A percentile compares a stretch with the other conserved stretches of the same genome.
phyloP scores from a whole-genome alignment of 345 rosid genomes.

The Reutealis trisperma region DNA sequence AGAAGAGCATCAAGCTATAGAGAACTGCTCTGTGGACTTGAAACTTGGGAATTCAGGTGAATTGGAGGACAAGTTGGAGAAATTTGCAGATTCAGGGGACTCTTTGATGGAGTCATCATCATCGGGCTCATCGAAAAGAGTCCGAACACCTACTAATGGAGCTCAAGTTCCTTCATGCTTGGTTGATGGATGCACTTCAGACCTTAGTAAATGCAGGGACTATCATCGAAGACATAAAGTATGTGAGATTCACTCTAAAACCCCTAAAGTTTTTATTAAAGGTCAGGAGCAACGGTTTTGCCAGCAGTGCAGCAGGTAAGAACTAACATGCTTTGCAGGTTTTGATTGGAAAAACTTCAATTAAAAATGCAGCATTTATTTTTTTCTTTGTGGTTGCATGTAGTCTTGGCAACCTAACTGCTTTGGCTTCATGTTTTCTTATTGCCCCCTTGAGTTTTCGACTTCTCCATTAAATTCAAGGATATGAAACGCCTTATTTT shows the following conservation, averaged over 20 bases:
- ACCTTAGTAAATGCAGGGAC: conserved; percentile 67
- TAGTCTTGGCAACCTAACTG: neutral
- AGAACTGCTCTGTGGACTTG: conserved; percentile 27
- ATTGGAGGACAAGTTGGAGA: conserved; percentile 25
- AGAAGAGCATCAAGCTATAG: conserved; percentile 11
- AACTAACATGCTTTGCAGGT: neutral
- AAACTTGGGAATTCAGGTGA: conserved; percentile 32
- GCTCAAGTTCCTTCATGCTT: conserved; percentile 59
- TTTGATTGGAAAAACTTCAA: neutral
- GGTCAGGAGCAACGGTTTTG: conserved; percentile 71
- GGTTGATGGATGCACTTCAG: conserved; percentile 73
- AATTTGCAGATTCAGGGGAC: conserved; percentile 15
- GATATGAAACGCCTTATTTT: neutral
- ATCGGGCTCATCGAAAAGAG: conserved; percentile 49
- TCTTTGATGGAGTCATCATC: conserved; percentile 57
- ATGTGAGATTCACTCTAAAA: conserved; percentile 70
- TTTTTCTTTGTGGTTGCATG: neutral
- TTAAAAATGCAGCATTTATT: neutral
- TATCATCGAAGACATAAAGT: conserved; percentile 81
- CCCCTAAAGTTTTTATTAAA: conserved; percentile 52
- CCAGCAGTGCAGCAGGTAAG: conserved; percentile 87
- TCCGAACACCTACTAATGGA: conserved; percentile 40
- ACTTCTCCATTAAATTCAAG: neutral
- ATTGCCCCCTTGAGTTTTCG: neutral
- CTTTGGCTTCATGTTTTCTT: neutral